phyloP scores from a whole-genome alignment of 192 early-diverging fungal genomes.

The Backusella macrospora region DNA sequence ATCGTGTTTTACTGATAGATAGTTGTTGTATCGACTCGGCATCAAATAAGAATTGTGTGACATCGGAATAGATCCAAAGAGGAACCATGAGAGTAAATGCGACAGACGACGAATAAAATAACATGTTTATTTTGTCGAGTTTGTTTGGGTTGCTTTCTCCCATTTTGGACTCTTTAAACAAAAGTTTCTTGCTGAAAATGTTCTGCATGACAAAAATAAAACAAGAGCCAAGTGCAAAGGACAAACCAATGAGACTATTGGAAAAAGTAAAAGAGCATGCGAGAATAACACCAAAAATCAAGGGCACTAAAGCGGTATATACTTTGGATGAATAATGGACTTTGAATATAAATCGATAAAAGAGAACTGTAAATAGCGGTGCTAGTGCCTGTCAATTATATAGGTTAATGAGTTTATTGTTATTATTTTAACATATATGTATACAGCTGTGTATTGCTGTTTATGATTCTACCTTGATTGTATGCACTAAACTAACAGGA shows the following conservation, averaged over 20 bases:
- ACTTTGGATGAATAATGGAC: constrained; percentile 71
- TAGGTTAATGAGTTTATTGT: background rate
- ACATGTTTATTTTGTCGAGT: constrained; percentile 85
- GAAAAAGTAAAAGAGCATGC: constrained; percentile 76
- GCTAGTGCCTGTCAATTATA: constrained; percentile 64
- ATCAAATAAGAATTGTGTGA: background rate
- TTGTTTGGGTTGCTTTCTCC: constrained; percentile 50
- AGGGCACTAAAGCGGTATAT: constrained; percentile 74
- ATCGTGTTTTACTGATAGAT: constrained; percentile 12
- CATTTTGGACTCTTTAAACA: constrained; percentile 53
- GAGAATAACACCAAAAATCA: constrained; percentile 86
- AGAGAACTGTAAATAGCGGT: constrained; percentile 83
- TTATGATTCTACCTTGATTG: constrained; percentile 75
- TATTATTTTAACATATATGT: background rate
- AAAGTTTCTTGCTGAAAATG: constrained; percentile 81
- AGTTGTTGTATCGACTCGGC: background rate
- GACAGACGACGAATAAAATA: constrained; percentile 79
- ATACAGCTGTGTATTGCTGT: background rate
- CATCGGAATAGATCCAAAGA: constrained; percentile 79
- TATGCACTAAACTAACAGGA: constrained; percentile 84
- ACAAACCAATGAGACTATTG: constrained; percentile 71
- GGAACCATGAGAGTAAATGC: constrained; percentile 80
- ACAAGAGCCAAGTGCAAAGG: constrained; percentile 73
- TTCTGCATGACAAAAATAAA: constrained; percentile 88
- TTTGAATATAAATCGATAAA: constrained; percentile 73